Evolutionary conservation across 2,329 filamentous ascomycete genomes (phyloP).

Genomic region (Plectosphaerella sp.): DNA sequence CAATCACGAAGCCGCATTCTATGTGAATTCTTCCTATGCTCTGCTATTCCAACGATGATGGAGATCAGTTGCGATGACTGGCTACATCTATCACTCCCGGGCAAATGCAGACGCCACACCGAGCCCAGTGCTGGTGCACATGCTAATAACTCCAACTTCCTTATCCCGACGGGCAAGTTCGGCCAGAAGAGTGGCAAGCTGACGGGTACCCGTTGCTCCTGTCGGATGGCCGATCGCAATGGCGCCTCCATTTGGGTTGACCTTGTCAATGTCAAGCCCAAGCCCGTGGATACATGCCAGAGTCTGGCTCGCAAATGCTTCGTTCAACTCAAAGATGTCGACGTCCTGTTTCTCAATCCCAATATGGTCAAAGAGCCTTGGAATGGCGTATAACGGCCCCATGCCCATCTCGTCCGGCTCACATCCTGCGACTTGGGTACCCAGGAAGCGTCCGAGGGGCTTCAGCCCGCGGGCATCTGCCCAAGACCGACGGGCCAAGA

Average conservation of each 20-base stretch:
- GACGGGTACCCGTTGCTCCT: background rate
- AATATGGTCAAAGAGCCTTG: background rate
- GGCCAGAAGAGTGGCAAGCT: background rate
- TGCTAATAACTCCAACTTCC: background rate
- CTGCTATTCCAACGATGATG: too few relatives aligned
- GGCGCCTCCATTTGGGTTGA: conserved; percentile 3
- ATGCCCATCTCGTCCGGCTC: conserved; percentile 63
- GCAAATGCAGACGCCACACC: background rate
- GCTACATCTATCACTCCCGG: background rate
- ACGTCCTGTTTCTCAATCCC: background rate
- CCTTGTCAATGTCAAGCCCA: conserved; percentile 27
- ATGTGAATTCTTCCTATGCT: too few relatives aligned
- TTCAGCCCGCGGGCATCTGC: conserved; percentile 55
- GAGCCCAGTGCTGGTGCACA: conserved; percentile 2
- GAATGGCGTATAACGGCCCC: background rate
- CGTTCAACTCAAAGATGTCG: background rate
- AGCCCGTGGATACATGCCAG: background rate
- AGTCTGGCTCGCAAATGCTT: background rate
- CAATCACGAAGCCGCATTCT: too few relatives aligned
- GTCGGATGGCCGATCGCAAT: background rate
- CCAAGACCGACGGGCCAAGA: conserved; percentile 61
- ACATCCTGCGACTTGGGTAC: conserved; percentile 59
- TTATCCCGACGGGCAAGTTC: background rate
- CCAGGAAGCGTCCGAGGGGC: conserved; percentile 62
- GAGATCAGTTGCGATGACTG: too few relatives aligned